Conservation (phyloP, 2,329 filamentous ascomycete genomes). For the Cordyceps farinosa region DNA sequence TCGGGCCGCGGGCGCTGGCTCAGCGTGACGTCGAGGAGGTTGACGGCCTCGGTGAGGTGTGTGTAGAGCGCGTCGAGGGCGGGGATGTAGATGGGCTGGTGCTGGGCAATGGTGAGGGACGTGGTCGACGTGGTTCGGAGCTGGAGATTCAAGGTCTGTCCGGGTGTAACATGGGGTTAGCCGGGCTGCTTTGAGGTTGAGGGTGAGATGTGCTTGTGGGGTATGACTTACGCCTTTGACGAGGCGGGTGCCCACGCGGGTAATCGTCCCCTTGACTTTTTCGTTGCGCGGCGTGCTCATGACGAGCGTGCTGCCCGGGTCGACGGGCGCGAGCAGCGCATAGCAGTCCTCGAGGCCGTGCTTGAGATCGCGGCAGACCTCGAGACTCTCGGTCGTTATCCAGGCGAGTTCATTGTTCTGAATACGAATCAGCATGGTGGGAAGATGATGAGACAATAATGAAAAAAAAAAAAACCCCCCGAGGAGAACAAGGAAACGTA, state of each 20-base stretch:
- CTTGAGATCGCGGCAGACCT: conserved; percentile 48
- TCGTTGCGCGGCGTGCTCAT: conserved; percentile 85
- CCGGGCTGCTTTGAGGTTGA: neutral
- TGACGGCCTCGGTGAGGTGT: conserved; percentile 78
- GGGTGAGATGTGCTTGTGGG: conserved; percentile 8
- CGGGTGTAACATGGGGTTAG: conserved; percentile 15
- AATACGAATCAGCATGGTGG: conserved; percentile 28
- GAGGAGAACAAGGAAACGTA: conserved; percentile 30
- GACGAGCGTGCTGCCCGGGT: conserved; percentile 83
- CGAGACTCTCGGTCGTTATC: conserved; percentile 49
- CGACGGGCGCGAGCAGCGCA: conserved; percentile 76
- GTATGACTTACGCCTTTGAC: conserved; percentile 72
- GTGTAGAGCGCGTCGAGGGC: conserved; percentile 69
- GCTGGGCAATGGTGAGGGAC: conserved; percentile 46
- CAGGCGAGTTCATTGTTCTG: conserved; percentile 53
- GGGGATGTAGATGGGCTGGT: conserved; percentile 56
- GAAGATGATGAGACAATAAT: neutral
- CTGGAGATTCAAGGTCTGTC: conserved; percentile 70
- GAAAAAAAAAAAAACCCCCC: too few species aligned
- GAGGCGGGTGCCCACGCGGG: conserved; percentile 82
- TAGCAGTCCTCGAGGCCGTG: conserved; percentile 83
- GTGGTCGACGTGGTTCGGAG: conserved; percentile 62
- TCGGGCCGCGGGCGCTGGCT: conserved; percentile 43
- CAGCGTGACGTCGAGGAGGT: conserved; percentile 74
- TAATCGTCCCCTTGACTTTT: conserved; percentile 87